Evolutionary conservation across 441 rosid species (phyloP), one percentile per base, ranked within the genome.

Genomic region (Melianthus villosus): DNA sequence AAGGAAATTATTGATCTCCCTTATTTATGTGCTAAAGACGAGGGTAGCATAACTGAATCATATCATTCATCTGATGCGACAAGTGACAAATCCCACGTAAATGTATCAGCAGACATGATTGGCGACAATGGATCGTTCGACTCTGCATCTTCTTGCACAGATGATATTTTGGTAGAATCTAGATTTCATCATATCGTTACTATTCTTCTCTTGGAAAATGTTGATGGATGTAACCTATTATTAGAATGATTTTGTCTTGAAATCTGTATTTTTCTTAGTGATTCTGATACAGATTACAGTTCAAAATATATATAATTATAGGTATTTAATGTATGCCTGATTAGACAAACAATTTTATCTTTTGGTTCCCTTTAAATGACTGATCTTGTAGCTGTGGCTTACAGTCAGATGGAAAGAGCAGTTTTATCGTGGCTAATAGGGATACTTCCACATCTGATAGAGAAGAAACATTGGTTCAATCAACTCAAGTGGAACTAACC

Each of bases 141-240:
- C 65, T 51, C 63, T 28, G 31, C 61, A 35, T 44, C 74, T n/a
- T n/a, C n/a, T 32, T 52, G 17, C 36, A 43, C 44, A 34, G 53
- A 63, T 54, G 45, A 47, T 32, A 45, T 60, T 29, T 26, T 28
- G 64, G 83, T 75, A 53, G 50, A 51, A 44, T 35, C 36, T 56
- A 23, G 35, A 33, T 5, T 64, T 30, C 36, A 38, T 42, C 48
- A 3, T 34, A 33, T 15, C 20, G 4, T 34, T 34, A 9, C 7
- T 34, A 13, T 33, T 33, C 37, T 29, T 44, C 25, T 36, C 25
- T 34, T 30, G n/a, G n/a, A n/a, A n/a, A n/a, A n/a, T n/a, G n/a
- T n/a, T n/a, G n/a, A n/a, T n/a, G n/a, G n/a, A n/a, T n/a, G n/a
- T n/a, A n/a, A n/a, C n/a, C n/a, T n/a, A n/a, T n/a, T n/a, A n/a